These are phyloP conservation scores for Aureobasidium sp. DNA, from an alignment of 2,329 filamentous ascomycete species.

Conservation along the genomic window DNA sequence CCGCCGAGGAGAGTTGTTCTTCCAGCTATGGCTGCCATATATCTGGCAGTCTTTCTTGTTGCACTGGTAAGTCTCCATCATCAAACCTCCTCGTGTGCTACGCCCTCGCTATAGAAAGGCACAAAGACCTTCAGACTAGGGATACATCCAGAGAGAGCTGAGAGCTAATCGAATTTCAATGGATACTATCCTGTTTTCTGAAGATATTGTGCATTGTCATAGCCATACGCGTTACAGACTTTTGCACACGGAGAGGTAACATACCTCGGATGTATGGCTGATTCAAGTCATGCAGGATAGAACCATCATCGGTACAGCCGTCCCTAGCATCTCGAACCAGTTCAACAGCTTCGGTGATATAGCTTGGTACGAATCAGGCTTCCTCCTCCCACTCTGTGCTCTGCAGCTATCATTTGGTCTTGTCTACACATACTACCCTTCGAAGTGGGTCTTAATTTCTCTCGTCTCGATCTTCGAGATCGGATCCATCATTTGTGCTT, in stretches of 20 bases:
- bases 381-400: slow-evolving; percentile 34
- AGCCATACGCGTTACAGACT: no score
- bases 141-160: background rate
- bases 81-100: background rate
- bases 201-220: no score
- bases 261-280: no score
- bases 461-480: slow-evolving; percentile 34
- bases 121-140: no score
- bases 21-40: slow-evolving; percentile 29
- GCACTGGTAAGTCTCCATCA: slow-evolving; percentile 23
- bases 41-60: slow-evolving; percentile 32
- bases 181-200: no score
- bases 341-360: slow-evolving; percentile 39
- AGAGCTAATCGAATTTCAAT: background rate
- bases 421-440: slow-evolving; percentile 31
- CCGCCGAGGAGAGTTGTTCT: slow-evolving; percentile 24
- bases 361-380: slow-evolving; percentile 40
- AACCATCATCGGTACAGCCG: slow-evolving; percentile 36
- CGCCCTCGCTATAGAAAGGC: no score
- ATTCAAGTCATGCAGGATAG: slow-evolving; percentile 12
- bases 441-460: slow-evolving; percentile 34
- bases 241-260: no score
- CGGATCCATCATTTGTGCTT: slow-evolving; percentile 43
- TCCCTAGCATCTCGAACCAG: slow-evolving; percentile 39
- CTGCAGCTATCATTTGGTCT: slow-evolving; percentile 36